These are phyloP conservation scores for Hippophae rhamnoides DNA, from an alignment of 306 rosid genomes.

Conservation along the genomic window DNA sequence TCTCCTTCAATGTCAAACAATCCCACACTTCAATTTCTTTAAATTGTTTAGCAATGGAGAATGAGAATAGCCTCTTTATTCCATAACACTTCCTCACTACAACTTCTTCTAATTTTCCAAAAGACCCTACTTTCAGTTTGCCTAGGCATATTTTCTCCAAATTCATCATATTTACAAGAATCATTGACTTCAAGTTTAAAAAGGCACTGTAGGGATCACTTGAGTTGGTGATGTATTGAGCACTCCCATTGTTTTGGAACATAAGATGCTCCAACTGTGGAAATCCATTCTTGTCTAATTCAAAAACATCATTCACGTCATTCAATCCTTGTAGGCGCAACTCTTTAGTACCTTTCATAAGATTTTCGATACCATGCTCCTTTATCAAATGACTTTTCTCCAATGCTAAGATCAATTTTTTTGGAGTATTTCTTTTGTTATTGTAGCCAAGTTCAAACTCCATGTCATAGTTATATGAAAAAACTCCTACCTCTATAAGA, in stretches of 20 bases:
- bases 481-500: neutral
- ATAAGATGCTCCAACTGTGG: neutral
- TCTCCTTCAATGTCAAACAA: neutral
- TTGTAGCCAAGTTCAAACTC: no score
- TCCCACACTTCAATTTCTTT: neutral
- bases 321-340: neutral
- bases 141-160: slow-evolving; percentile 30
- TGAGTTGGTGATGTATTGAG: slow-evolving; percentile 15
- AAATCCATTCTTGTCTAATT: neutral
- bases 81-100: slow-evolving; percentile 14
- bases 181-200: slow-evolving; percentile 22
- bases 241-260: neutral
- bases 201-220: slow-evolving; percentile 17
- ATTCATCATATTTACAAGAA: slow-evolving; percentile 20
- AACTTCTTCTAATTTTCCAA: slow-evolving; percentile 22
- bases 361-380: neutral
- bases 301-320: neutral
- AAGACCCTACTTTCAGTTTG: slow-evolving; percentile 20
- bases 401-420: neutral
- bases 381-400: neutral
- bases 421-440: neutral
- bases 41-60: slow-evolving; percentile 21
- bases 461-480: no score
- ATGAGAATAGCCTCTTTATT: slow-evolving; percentile 27
- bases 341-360: neutral